These are phyloP conservation scores for Hirschioporus abietinus DNA, from an alignment of 768 basidiomycete species.

Conservation along the genomic window DNA sequence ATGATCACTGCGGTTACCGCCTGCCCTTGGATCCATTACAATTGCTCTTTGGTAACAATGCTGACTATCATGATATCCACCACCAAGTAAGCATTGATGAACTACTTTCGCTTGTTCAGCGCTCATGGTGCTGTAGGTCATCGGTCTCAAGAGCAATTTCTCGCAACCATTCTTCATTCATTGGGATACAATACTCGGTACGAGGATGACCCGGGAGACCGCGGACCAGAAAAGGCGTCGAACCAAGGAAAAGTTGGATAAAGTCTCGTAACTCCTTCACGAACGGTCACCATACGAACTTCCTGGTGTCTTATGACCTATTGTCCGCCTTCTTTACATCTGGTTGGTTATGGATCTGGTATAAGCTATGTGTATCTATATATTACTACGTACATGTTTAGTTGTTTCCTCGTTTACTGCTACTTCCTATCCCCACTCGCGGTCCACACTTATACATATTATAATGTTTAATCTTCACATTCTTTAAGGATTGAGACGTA, in stretches of 20 bases:
- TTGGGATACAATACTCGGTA: constrained; percentile 85
- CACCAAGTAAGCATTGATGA: constrained; percentile 61
- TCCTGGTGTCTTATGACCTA: background rate
- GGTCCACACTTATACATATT: background rate
- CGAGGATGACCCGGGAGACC: constrained; percentile 64
- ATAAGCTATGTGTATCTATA: constrained; percentile 1
- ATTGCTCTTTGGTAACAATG: constrained; percentile 78
- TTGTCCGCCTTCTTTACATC: background rate
- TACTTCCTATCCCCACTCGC: background rate
- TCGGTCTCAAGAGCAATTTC: constrained; percentile 95
- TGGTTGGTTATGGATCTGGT: background rate
- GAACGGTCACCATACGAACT: background rate
- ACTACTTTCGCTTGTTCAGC: background rate
- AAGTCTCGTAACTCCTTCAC: background rate
- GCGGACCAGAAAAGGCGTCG: constrained; percentile 8
- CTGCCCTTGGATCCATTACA: constrained; percentile 93
- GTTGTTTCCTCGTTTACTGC: background rate
- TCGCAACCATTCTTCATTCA: constrained; percentile 94
- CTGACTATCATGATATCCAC: constrained; percentile 97
- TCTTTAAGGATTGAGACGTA: background rate
- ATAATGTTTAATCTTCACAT: background rate
- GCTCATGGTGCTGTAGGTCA: constrained; percentile 20
- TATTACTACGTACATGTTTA: constrained; percentile 1
- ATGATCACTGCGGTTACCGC: constrained; percentile 90
- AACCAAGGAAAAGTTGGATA: constrained; percentile 11